Evolutionary conservation across 495 filamentous ascomycete genomes (phyloP).

Genomic region (Penicillium samsonianum): DNA sequence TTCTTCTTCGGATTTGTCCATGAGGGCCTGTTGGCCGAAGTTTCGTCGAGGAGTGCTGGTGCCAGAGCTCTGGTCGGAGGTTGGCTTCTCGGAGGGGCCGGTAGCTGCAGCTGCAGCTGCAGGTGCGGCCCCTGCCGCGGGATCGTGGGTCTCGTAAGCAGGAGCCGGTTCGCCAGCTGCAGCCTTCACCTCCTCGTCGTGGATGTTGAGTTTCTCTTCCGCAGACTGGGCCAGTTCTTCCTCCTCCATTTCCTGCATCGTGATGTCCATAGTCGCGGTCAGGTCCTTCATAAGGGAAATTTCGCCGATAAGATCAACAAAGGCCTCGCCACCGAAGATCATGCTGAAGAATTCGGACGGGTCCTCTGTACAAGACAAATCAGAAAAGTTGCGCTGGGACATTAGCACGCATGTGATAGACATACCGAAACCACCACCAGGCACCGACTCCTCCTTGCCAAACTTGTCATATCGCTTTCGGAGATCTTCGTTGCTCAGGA

Average conservation of each 20-base stretch:
- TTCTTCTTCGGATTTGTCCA: constrained; percentile 87
- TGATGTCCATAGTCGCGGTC: constrained; percentile 88
- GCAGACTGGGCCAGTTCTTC: constrained; percentile 58
- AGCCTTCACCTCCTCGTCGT: constrained; percentile 46
- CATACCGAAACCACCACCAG: constrained; percentile 82
- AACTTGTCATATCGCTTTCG: constrained; percentile 92
- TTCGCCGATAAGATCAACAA: constrained; percentile 87
- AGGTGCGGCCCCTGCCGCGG: constrained; percentile 24
- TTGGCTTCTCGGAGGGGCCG: constrained; percentile 21
- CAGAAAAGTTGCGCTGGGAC: background rate
- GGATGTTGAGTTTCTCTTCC: constrained; percentile 51
- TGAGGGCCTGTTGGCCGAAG: constrained; percentile 78
- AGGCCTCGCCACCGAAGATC: constrained; percentile 97
- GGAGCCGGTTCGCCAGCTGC: constrained; percentile 23
- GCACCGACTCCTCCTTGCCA: constrained; percentile 90
- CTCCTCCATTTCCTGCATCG: constrained; percentile 69
- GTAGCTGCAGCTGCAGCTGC: constrained; percentile 25
- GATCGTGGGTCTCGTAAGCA: constrained; percentile 29
- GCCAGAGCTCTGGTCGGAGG: constrained; percentile 51
- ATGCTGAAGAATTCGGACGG: constrained; percentile 97
- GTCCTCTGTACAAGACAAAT: constrained; percentile 58
- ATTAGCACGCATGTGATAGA: constrained; percentile 26
- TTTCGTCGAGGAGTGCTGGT: constrained; percentile 66
- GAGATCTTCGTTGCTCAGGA: constrained; percentile 82
- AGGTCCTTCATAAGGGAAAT: constrained; percentile 91